phyloP scores from a whole-genome alignment of 176 grass and related monocot genomes.

The Areca catechu region DNA sequence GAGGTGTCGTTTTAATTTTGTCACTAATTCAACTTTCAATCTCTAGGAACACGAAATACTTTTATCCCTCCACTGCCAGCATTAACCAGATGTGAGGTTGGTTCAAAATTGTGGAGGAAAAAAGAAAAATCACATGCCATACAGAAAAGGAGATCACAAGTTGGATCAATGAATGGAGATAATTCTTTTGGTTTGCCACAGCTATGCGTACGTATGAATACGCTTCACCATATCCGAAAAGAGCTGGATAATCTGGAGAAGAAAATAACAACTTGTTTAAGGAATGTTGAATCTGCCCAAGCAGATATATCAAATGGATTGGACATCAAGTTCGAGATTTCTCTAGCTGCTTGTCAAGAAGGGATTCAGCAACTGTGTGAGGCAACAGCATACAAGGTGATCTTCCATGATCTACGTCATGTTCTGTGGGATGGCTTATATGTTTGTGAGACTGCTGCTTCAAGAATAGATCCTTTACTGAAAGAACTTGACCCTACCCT shows the following conservation, averaged over 20 bases:
- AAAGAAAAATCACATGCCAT: conserved; percentile 74
- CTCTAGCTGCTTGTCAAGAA: conserved; percentile 72
- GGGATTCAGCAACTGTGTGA: conserved; percentile 78
- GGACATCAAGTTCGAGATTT: conserved; percentile 83
- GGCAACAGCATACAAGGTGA: conserved; percentile 82
- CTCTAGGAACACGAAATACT: conserved; percentile 60
- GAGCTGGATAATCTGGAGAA: conserved; percentile 91
- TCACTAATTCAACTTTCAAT: not conserved
- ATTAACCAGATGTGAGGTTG: conserved; percentile 83
- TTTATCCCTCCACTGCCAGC: conserved; percentile 73
- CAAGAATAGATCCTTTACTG: conserved; percentile 55
- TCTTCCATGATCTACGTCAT: conserved; percentile 71
- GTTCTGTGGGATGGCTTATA: conserved; percentile 81
- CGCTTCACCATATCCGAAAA: conserved; percentile 59
- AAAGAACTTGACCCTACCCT: conserved; percentile 79
- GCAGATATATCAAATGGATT: conserved; percentile 73
- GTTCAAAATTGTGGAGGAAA: conserved; percentile 83
- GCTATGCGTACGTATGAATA: conserved; percentile 84
- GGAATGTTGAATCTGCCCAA: conserved; percentile 92
- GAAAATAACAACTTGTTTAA: conserved; percentile 85
- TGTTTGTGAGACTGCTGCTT: conserved; percentile 48
- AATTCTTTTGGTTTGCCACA: conserved; percentile 60
- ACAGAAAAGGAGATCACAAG: conserved; percentile 59
- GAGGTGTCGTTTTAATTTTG: not conserved
- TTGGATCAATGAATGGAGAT: conserved; percentile 52